Evolutionary conservation across 1,139 yeast genomes (phyloP), one percentile per base, ranked within the genome.

Genomic region (Protomyces gravidus): DNA sequence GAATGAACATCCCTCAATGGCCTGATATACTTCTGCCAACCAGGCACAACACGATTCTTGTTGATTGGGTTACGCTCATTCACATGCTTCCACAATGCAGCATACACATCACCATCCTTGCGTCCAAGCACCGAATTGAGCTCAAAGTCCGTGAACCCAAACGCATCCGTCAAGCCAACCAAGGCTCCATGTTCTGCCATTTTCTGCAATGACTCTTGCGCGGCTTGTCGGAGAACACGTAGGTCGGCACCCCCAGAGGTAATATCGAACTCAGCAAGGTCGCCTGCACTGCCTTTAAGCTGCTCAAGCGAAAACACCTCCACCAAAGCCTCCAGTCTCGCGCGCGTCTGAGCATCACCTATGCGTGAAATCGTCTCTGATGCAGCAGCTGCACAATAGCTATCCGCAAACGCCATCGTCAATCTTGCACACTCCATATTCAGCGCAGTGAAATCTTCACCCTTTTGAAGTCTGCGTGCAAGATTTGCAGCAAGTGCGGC

Each of bases 81-180:
- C 15, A 53, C 60, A 9, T 45, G 33, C 36, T 39, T 27, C 60
- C 60, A 55, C 7, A 55, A 26, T 72, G 86, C 82, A 71, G 83
- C 84, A 76, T 89, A 90, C 60, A 88, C 84, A 71, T 89, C 85
- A 65, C 97, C 97, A 68, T 88, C 84, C 73, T 80, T 85, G 68
- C 78, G 79, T 64, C 97, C 97, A 63, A 90, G 80, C 33, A 95
- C 85, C 1, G 96, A 82, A 75, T 89, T 88, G 71, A 90, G 80
- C 74, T 86, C 80, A 76, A 81, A 86, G 73, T 90, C 97, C 45
- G 90, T 82, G 69, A 86, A 79, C 75, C 85, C 84, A 80, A 90
- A 90, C 3, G 96, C 81, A 74, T 90, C 97, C n/a, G 95, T 86
- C 67, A 87, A 78, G 21, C 88, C 87, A 70, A 89, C 82, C 61